Evolutionary conservation across 1,284 basidiomycete species (phyloP), one percentile per base, ranked within the genome.

Genomic region (Coriolopsis trogii): DNA sequence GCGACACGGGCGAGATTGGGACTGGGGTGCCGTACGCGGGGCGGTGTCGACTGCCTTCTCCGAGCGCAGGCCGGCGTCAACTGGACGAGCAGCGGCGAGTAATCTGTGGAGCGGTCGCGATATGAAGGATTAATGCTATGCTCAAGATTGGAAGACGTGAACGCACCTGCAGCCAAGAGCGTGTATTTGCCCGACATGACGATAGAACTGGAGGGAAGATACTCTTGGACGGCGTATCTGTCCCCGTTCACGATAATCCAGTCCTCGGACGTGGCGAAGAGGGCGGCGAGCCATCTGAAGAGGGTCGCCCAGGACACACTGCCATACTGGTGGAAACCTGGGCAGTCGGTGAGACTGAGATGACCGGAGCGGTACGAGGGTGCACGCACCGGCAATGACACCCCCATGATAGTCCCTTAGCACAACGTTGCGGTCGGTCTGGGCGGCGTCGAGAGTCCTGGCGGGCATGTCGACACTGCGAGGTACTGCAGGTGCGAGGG

Each of bases 271-370:
- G 53, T 56, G 40, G 43, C 44, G n/a, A 56, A 25, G 5, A 59
- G 47, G 10, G 38, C 1, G 13, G 26, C 29, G 21, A 59, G 50
- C 49, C 51, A 59, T n/a, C 28, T 24, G 53, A 47, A 56, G 28
- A 59, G 50, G 6, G 45, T 38, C 20, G 30, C 23, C 57, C 57
- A 59, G 3, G 42, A 36, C 10, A 53, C 34, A 4, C 41, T 36
- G 6, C 57, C 57, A 21, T 59, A 59, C 24, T 59, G 57, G 45
- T 47, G 46, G 36, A 59, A 59, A 37, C 53, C 53, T 59, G 18
- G 16, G 10, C 12, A 25, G 12, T 12, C 20, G 3, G 8, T 2
- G 21, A 9, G 36, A 36, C 16, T 37, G 38, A 3, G 31, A 13
- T 4, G 21, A 1, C 3, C 13, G 3, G 6, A 18, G 1, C n/a